phyloP scores from a whole-genome alignment of 1,284 basidiomycete genomes.

The Leucoagaricus sp. region DNA sequence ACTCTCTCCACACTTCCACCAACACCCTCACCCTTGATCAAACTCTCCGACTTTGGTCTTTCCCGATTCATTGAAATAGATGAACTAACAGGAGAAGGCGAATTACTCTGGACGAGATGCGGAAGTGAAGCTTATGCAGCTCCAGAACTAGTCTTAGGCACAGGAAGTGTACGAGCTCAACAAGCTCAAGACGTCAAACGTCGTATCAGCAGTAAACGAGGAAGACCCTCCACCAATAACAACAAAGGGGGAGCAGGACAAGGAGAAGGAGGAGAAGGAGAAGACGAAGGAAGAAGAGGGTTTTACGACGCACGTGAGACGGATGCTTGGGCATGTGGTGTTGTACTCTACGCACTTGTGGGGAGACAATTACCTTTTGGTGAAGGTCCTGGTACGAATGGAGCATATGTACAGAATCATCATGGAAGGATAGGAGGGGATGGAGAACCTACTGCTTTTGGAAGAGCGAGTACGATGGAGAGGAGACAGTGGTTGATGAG shows the following conservation, averaged over 20 bases:
- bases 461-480: constrained; percentile 25
- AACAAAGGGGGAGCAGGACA: not conserved
- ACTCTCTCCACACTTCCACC: constrained; percentile 40
- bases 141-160: constrained; percentile 81
- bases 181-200: constrained; percentile 12
- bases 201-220: not conserved
- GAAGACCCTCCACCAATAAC: no score
- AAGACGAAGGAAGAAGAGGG: constrained; percentile 29
- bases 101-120: constrained; percentile 83
- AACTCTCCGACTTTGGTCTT: constrained; percentile 90
- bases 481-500: constrained; percentile 64
- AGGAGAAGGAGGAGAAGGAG: not conserved
- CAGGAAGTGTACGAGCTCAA: constrained; percentile 25
- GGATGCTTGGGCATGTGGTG: constrained; percentile 89
- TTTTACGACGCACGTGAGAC: constrained; percentile 85
- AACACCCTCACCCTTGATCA: constrained; percentile 65
- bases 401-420: constrained; percentile 39
- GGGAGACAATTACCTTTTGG: constrained; percentile 68
- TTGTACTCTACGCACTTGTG: constrained; percentile 79
- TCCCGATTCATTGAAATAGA: constrained; percentile 75
- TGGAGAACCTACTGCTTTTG: constrained; percentile 22
- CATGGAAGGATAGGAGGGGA: constrained; percentile 33
- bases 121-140: constrained; percentile 92
- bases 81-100: constrained; percentile 50
- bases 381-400: constrained; percentile 35